Base-by-base conservation (phyloP, 164 flowering plant species). In the Aristolochia fimbriata region DNA sequence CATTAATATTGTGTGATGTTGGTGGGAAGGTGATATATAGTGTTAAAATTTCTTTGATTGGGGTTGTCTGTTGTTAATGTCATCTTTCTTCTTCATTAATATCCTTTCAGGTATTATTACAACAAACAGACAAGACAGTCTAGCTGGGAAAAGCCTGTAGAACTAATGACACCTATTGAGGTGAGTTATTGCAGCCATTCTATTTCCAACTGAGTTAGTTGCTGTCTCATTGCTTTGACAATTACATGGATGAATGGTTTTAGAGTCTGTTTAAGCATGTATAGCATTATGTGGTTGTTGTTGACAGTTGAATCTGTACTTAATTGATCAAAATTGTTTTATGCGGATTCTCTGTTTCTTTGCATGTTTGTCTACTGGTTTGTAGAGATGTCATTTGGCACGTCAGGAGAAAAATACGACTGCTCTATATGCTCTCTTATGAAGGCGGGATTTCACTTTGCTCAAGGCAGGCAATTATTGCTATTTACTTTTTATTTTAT, bases 81-180 rank as follows among this genome's bases (percentile, higher is more conserved):
- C 10, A 37, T 37, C 12, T 37, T 3, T 37, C 30, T 17, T 46
- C 24, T 48, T 16, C 43, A 58, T 15, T 54, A 6, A 37, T 31
- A 24, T 17, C 19, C 7, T 65, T 59, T 11, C 81, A 90, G 97
- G 68, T 93, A 93, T 72, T 93, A 87, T 74, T 90, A 86, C 74
- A 93, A 93, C 76, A 87, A 82, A 70, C 80, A 73, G 66, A 90
- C 99, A 21, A 86, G 60, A 54, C 78, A 75, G 66, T 89, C 98
- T 50, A 69, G 76, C 59, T 82, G 84, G 84, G 87, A 80, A 66
- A 80, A 80, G 76, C 87, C 87, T 59, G 51, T 68, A 53, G 87
- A 80, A 58, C 71, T 82, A 66, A 80, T 82, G 86, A 80, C 97
- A 16, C 95, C 97, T 25, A 68, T 83, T 46, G 99, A 94, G 95